Percentiles rank a stretch among this genome's conserved stretches.
These are phyloP conservation scores for Tolypocladium tundrense DNA, from an alignment of 2,329 filamentous ascomycete genomes.

Conservation along the genomic window DNA sequence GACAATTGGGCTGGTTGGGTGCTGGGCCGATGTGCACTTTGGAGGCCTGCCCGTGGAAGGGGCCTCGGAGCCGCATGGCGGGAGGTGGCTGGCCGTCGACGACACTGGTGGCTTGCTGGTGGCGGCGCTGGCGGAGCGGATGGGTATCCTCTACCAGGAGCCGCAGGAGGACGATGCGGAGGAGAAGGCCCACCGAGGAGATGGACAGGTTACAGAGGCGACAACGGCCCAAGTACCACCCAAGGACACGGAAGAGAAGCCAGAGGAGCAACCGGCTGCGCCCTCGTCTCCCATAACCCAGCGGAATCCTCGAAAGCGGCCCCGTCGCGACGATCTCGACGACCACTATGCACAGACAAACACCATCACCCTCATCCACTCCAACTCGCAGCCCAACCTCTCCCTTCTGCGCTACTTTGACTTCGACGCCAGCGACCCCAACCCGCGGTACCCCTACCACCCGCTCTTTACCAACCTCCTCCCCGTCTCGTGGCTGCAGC, in stretches of 20 bases:
- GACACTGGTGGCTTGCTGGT: slow-evolving; percentile 77
- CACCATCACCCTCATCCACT: slow-evolving; percentile 71
- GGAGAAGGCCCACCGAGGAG: not conserved
- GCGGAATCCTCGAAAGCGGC: slow-evolving; percentile 16
- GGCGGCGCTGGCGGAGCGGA: slow-evolving; percentile 76
- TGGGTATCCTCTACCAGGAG: slow-evolving; percentile 62
- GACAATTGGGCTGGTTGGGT: slow-evolving; percentile 67
- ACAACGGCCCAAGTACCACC: not conserved
- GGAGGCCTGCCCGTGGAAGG: slow-evolving; percentile 18
- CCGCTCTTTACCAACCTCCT: slow-evolving; percentile 76
- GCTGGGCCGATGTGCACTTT: slow-evolving; percentile 85
- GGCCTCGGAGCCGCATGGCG: slow-evolving; percentile 18
- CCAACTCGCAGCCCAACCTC: slow-evolving; percentile 79
- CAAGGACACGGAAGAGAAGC: not conserved
- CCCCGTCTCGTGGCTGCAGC: slow-evolving; percentile 82
- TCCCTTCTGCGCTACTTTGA: slow-evolving; percentile 81
- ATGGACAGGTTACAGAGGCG: not conserved
- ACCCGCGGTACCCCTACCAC: slow-evolving; percentile 50
- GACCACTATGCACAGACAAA: slow-evolving; percentile 60
- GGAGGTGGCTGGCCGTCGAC: slow-evolving; percentile 72
- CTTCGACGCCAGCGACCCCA: slow-evolving; percentile 62
- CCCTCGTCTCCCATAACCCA: slow-evolving; percentile 9
- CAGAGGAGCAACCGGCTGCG: slow-evolving; percentile 1
- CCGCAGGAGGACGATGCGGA: slow-evolving; percentile 10
- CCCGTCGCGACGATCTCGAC: slow-evolving; percentile 39